A percentile compares a stretch with the other conserved stretches of the same genome.
Evolutionary conservation across 139 green algal genomes (phyloP).

Genomic region (Coccomyxa sp.): DNA sequence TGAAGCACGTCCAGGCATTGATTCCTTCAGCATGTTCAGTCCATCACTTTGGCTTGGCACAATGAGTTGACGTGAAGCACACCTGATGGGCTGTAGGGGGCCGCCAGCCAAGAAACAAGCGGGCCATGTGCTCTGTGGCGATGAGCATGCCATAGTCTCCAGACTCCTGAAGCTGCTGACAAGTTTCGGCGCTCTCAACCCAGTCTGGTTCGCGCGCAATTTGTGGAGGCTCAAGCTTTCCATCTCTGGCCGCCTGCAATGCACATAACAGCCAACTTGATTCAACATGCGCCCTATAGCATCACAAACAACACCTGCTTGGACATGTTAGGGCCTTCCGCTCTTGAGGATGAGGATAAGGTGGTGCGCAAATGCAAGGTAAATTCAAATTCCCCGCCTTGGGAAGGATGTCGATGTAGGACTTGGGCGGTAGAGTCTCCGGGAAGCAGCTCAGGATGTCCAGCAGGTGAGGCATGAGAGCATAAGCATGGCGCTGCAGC

Average conservation of each 20-base stretch:
- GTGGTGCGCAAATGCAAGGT: neutral
- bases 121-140: constrained; percentile 20
- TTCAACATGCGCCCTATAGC: neutral
- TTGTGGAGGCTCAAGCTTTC: neutral
- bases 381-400: neutral
- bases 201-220: constrained; percentile 9
- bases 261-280: neutral
- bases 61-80: neutral
- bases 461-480: constrained; percentile 13
- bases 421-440: constrained; percentile 14
- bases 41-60: neutral
- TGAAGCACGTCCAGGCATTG: neutral
- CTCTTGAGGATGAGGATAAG: neutral
- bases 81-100: constrained; percentile 14
- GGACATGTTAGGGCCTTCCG: neutral
- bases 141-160: constrained; percentile 5
- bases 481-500: constrained; percentile 15
- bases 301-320: neutral
- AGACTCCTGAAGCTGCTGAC: neutral
- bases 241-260: neutral
- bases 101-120: neutral
- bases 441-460: constrained; percentile 17
- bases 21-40: neutral
- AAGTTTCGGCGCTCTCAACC: constrained; percentile 6
- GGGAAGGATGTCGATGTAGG: neutral